Conservation (phyloP, 1,139 yeast species). For the Suhomyces maxii region DNA sequence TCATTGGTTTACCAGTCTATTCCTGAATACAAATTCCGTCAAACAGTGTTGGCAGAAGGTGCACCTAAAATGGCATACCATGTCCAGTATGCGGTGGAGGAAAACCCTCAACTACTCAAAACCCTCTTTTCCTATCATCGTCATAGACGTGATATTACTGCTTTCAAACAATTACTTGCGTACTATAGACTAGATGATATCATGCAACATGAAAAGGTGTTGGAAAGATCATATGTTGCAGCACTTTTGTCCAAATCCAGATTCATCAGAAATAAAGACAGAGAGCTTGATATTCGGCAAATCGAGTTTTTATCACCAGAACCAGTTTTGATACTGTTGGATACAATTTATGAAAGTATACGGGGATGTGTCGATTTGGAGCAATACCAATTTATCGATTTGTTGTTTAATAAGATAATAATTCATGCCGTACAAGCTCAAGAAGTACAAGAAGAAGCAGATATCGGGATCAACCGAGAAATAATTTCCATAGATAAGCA, state of each 20-base stretch:
- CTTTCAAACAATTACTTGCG: constrained; percentile 28
- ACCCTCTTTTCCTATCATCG: constrained; percentile 30
- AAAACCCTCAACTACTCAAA: constrained; percentile 30
- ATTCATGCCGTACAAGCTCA: constrained; percentile 25
- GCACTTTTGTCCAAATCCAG: constrained; percentile 32
- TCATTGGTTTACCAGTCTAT: constrained; percentile 27
- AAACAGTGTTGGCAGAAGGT: constrained; percentile 21
- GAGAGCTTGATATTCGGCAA: constrained; percentile 13
- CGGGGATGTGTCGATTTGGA: constrained; percentile 30
- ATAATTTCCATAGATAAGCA: background rate
- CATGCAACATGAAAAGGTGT: constrained; percentile 24
- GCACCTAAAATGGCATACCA: constrained; percentile 20
- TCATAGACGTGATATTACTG: constrained; percentile 18
- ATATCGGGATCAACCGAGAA: background rate
- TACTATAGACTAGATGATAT: constrained; percentile 33
- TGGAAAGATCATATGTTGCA: constrained; percentile 21
- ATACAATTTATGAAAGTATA: constrained; percentile 30
- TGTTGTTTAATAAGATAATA: constrained; percentile 36
- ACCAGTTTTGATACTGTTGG: constrained; percentile 16
- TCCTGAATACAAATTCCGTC: constrained; percentile 23
- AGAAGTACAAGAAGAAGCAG: constrained; percentile 1
- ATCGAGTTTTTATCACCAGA: constrained; percentile 14
- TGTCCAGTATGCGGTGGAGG: constrained; percentile 22
- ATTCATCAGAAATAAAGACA: constrained; percentile 17
- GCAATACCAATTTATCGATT: constrained; percentile 33